Percentiles rank a stretch among this genome's conserved stretches.
These are phyloP conservation scores for Williopsis jadinii DNA, from an alignment of 1,139 yeast species.

Conservation along the genomic window DNA sequence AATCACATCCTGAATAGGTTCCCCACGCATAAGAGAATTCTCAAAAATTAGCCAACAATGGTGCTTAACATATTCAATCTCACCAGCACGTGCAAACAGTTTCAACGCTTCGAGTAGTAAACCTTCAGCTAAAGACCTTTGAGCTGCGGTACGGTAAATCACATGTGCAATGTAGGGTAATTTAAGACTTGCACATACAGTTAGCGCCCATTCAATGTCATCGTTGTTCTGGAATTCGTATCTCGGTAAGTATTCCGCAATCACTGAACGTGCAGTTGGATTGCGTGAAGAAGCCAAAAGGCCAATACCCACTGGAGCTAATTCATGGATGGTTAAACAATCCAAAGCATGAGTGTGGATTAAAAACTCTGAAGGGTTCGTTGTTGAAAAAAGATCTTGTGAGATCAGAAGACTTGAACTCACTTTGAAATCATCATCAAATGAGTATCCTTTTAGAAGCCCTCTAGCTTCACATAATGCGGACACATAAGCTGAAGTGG, in stretches of 20 bases:
- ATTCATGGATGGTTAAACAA: constrained; percentile 39
- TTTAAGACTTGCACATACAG: constrained; percentile 43
- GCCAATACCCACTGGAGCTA: constrained; percentile 68
- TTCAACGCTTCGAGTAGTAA: constrained; percentile 56
- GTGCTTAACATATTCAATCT: constrained; percentile 34
- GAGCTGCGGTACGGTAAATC: constrained; percentile 33
- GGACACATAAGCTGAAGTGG: constrained; percentile 63
- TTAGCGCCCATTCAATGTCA: constrained; percentile 75
- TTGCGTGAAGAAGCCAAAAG: constrained; percentile 33
- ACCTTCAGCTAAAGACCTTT: constrained; percentile 27
- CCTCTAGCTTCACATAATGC: constrained; percentile 63
- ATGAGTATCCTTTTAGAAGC: constrained; percentile 36
- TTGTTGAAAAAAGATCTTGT: constrained; percentile 27
- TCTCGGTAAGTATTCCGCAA: constrained; percentile 57
- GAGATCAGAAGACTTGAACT: constrained; percentile 9
- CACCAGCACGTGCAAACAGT: constrained; percentile 62
- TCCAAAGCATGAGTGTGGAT: constrained; percentile 54
- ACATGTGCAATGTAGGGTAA: constrained; percentile 47
- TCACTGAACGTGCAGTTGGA: constrained; percentile 37
- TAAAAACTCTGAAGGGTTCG: constrained; percentile 52
- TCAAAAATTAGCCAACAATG: constrained; percentile 51
- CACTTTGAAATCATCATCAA: constrained; percentile 18
- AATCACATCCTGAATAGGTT: constrained; percentile 47
- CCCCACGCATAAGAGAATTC: constrained; percentile 47
- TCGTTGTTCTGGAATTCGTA: constrained; percentile 58